Evolutionary conservation across 2,329 filamentous ascomycete species (phyloP).

Genomic region (Trichoderma pleuroti): DNA sequence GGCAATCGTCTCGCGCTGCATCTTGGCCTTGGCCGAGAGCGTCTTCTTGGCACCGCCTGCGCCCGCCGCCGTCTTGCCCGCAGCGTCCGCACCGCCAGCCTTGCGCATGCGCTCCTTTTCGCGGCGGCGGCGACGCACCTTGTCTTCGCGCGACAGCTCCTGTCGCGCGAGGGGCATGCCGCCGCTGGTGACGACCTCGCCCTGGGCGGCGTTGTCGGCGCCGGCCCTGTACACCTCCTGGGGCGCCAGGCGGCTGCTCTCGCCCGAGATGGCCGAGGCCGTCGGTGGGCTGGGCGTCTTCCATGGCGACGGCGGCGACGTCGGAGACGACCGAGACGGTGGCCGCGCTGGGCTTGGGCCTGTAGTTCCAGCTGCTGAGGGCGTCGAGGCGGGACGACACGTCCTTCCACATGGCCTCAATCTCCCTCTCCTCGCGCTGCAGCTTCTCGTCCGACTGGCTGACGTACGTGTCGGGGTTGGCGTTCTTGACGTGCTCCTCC

Average conservation of each 20-base stretch:
- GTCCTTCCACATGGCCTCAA: conserved; percentile 78
- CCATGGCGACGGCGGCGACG: conserved; percentile 88
- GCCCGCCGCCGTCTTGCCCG: conserved; percentile 28
- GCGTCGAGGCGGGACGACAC: conserved; percentile 78
- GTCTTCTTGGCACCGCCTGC: conserved; percentile 39
- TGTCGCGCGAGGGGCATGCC: conserved; percentile 75
- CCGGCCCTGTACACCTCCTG: conserved; percentile 91
- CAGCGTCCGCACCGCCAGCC: conserved; percentile 46
- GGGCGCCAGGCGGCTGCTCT: conserved; percentile 76
- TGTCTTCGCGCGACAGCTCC: conserved; percentile 87
- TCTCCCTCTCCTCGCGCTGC: conserved; percentile 76
- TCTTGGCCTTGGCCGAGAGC: conserved; percentile 55
- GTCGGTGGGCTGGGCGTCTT: conserved; percentile 89
- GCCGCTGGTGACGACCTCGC: conserved; percentile 73
- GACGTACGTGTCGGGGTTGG: conserved; percentile 74
- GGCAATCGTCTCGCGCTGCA: conserved; percentile 51
- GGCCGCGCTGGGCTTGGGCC: conserved; percentile 79
- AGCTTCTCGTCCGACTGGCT: conserved; percentile 80
- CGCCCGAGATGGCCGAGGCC: conserved; percentile 66
- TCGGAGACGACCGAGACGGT: conserved; percentile 83
- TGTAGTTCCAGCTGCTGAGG: conserved; percentile 92
- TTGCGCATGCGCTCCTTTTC: conserved; percentile 84
- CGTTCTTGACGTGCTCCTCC: conserved; percentile 77
- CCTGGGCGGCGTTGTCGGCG: conserved; percentile 58
- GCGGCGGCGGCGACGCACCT: conserved; percentile 68